Evolutionary conservation across 805 yeast genomes (phyloP).

Genomic region (Kluyveromyces nonfermentans): DNA sequence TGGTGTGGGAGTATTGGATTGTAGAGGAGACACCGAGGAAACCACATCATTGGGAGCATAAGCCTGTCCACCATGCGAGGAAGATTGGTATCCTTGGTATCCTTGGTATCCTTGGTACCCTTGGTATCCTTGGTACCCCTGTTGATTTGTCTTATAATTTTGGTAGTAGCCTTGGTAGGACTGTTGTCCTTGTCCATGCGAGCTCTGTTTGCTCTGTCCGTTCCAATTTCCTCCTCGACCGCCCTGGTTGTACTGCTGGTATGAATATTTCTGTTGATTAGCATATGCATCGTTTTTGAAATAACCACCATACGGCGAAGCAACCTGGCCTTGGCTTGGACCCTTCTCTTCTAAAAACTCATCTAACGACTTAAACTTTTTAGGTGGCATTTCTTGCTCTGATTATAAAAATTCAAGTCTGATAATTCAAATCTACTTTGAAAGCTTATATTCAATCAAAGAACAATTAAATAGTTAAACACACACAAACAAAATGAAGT

Average conservation of each 20-base stretch:
- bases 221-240: no score
- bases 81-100: constrained; percentile 8
- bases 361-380: constrained; percentile 24
- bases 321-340: constrained; percentile 21
- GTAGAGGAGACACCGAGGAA: constrained; percentile 29
- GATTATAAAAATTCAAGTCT: no score
- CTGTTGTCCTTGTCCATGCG: constrained; percentile 11
- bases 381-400: constrained; percentile 24
- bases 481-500: no score
- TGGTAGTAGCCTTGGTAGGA: constrained; percentile 13
- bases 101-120: constrained; percentile 5
- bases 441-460: no score
- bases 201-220: constrained; percentile 9
- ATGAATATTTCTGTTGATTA: constrained; percentile 6
- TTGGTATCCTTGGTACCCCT: constrained; percentile 4
- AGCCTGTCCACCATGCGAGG: constrained; percentile 8
- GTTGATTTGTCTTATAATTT: neutral
- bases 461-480: no score
- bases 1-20: constrained; percentile 31
- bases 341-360: constrained; percentile 24
- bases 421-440: no score
- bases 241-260: constrained; percentile 16
- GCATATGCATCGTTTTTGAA: constrained; percentile 16
- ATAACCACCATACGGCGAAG: constrained; percentile 29
- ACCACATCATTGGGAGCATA: constrained; percentile 25